Conservation (phyloP, 192 early-diverging fungal genomes). For the Coemansia biformis region DNA sequence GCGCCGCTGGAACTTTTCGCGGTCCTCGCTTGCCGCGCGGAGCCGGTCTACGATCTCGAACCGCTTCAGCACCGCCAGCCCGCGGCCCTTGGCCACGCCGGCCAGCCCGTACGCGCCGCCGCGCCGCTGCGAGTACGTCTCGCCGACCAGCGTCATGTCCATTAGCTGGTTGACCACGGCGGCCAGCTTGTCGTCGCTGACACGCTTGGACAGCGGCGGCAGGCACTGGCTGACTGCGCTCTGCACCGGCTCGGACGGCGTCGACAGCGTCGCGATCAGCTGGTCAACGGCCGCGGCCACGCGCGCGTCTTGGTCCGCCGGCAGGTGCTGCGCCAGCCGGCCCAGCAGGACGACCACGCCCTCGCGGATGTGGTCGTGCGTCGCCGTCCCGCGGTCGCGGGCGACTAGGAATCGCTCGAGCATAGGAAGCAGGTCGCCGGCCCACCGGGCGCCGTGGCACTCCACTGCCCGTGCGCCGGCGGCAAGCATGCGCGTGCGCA, state of each 20-base stretch:
- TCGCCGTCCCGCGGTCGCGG: conserved; percentile 64
- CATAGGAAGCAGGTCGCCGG: conserved; percentile 62
- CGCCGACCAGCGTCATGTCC: conserved; percentile 62
- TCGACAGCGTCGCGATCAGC: conserved; percentile 82
- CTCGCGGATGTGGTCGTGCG: conserved; percentile 85
- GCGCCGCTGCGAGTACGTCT: conserved; percentile 80
- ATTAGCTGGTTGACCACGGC: conserved; percentile 60
- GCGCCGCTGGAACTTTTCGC: conserved; percentile 68
- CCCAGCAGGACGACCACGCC: conserved; percentile 90
- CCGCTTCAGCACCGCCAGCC: conserved; percentile 81
- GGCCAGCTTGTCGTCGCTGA: conserved; percentile 55
- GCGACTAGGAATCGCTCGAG: conserved; percentile 74
- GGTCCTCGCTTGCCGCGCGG: conserved; percentile 58
- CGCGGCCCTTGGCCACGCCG: conserved; percentile 86
- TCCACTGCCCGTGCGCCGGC: conserved; percentile 78
- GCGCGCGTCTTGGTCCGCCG: conserved; percentile 55
- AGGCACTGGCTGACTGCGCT: conserved; percentile 89
- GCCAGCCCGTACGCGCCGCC: conserved; percentile 96
- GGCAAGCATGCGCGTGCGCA: conserved; percentile 77
- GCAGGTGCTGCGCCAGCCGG: conserved; percentile 82
- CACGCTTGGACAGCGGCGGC: conserved; percentile 79
- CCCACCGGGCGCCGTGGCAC: conserved; percentile 61
- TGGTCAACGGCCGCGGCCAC: conserved; percentile 80
- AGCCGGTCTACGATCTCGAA: conserved; percentile 73
- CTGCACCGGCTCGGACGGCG: conserved; percentile 94